Percentiles rank a stretch among this genome's conserved stretches.
Evolutionary conservation across 352 stramenopile species (phyloP).

Genomic region (Pythium apleroticum): DNA sequence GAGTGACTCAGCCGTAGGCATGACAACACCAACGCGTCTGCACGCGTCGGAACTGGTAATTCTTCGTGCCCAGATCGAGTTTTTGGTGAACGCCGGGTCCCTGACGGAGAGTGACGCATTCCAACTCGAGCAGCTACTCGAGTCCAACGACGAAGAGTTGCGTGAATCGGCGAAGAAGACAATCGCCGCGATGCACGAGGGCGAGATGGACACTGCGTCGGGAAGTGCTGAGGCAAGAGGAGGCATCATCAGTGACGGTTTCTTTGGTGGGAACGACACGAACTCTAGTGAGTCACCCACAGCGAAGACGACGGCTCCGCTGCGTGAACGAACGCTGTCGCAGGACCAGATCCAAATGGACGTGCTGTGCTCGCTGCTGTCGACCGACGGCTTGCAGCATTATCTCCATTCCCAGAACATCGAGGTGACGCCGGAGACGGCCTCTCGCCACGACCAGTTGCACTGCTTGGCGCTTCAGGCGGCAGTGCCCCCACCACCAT

Average conservation of each 20-base stretch:
- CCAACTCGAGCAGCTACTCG: constrained; percentile 62
- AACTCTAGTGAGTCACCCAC: neutral
- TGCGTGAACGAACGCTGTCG: constrained; percentile 26
- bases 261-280: constrained; percentile 20
- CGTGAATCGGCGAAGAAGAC: constrained; percentile 58
- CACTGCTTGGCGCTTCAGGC: constrained; percentile 70
- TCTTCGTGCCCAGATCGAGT: constrained; percentile 74
- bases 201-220: constrained; percentile 35
- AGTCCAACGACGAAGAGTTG: constrained; percentile 45
- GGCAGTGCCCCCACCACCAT: constrained; percentile 16
- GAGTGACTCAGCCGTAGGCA: neutral
- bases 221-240: constrained; percentile 18
- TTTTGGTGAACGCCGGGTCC: constrained; percentile 60
- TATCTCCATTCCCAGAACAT: constrained; percentile 60
- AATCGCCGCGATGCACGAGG: constrained; percentile 61
- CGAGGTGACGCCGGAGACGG: constrained; percentile 38
- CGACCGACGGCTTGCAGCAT: constrained; percentile 62
- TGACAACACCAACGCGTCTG: neutral
- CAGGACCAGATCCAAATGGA: constrained; percentile 55
- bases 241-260: constrained; percentile 38
- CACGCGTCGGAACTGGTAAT: constrained; percentile 37
- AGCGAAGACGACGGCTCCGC: constrained; percentile 1
- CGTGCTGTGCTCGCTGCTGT: constrained; percentile 81
- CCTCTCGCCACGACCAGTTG: constrained; percentile 56
- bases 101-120: constrained; percentile 70